Conservation (phyloP, 2,329 filamentous ascomycete genomes). For the Clonostachys byssicola region DNA sequence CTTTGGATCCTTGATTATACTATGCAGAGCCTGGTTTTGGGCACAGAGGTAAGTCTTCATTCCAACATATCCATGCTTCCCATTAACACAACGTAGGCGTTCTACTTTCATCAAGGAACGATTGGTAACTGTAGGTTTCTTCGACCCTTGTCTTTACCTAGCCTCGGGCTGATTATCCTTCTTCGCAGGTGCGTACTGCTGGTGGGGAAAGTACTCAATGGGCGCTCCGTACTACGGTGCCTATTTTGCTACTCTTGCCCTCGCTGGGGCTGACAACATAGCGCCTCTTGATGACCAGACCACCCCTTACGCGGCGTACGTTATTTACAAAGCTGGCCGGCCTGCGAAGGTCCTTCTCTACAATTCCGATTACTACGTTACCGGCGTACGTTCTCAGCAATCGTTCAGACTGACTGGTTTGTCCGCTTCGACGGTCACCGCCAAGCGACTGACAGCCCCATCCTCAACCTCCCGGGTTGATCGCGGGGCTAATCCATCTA, state of each 20-base stretch:
- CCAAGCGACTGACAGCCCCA: slow-evolving; percentile 25
- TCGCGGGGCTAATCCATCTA: slow-evolving; percentile 7
- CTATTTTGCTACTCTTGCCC: slow-evolving; percentile 36
- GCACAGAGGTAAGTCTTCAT: slow-evolving; percentile 8
- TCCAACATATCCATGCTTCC: not conserved
- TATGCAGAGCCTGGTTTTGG: slow-evolving; percentile 20
- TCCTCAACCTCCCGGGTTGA: slow-evolving; percentile 9
- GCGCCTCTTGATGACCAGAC: slow-evolving; percentile 38
- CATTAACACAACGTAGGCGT: slow-evolving; percentile 1
- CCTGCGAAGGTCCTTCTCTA: slow-evolving; percentile 35
- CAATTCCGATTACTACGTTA: slow-evolving; percentile 37
- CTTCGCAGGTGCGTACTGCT: slow-evolving; percentile 37
- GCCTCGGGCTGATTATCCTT: not conserved
- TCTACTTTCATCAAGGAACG: slow-evolving; percentile 48
- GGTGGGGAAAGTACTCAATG: slow-evolving; percentile 41
- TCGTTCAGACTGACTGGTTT: slow-evolving; percentile 36
- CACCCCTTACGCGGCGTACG: slow-evolving; percentile 38
- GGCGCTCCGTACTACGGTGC: slow-evolving; percentile 48
- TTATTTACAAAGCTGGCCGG: slow-evolving; percentile 28
- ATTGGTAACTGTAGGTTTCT: slow-evolving; percentile 45
- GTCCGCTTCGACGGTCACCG: slow-evolving; percentile 21
- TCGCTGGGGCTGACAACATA: slow-evolving; percentile 36
- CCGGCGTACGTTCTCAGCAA: slow-evolving; percentile 20
- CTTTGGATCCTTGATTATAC: slow-evolving; percentile 36
- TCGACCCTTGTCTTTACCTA: slow-evolving; percentile 2